Conservation (phyloP, 805 yeast genomes). For the Vanderwaltozyma tropicalis region DNA sequence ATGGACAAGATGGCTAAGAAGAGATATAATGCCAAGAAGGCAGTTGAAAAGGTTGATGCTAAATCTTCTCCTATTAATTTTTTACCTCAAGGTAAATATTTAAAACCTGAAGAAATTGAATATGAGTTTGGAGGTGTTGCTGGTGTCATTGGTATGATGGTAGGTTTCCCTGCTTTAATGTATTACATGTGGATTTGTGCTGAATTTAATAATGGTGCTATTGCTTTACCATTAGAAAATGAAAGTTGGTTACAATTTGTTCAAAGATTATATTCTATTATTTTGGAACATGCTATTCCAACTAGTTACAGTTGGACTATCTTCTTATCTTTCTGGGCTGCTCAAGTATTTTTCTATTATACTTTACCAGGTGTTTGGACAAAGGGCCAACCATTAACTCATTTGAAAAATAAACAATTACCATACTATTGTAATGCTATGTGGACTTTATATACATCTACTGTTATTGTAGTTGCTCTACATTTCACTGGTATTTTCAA, state of each 20-base stretch:
- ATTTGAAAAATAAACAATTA: conserved; percentile 67
- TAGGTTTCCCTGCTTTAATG: conserved; percentile 88
- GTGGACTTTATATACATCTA: conserved; percentile 66
- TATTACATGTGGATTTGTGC: conserved; percentile 94
- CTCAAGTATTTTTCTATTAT: conserved; percentile 68
- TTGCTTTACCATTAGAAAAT: conserved; percentile 62
- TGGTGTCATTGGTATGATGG: conserved; percentile 86
- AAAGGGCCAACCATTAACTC: conserved; percentile 85
- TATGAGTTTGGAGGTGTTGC: conserved; percentile 90
- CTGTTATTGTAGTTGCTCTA: conserved; percentile 44
- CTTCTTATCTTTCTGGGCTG: conserved; percentile 56
- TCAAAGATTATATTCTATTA: conserved; percentile 34
- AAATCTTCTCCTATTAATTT: conserved; percentile 13
- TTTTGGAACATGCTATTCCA: conserved; percentile 49
- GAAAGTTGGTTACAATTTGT: conserved; percentile 43
- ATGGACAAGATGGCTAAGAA: not conserved
- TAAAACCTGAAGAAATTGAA: conserved; percentile 45
- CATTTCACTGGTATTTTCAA: conserved; percentile 71
- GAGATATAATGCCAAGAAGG: too few species aligned
- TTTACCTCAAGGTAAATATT: conserved; percentile 31
- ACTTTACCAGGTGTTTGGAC: conserved; percentile 91
- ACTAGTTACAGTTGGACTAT: conserved; percentile 51
- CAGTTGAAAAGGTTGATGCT: too few species aligned
- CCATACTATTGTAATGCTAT: conserved; percentile 92
- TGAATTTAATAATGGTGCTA: conserved; percentile 60